Evolutionary conservation across 805 yeast genomes (phyloP), one percentile per base, ranked within the genome.

Genomic region (Starmerella stigmatis): DNA sequence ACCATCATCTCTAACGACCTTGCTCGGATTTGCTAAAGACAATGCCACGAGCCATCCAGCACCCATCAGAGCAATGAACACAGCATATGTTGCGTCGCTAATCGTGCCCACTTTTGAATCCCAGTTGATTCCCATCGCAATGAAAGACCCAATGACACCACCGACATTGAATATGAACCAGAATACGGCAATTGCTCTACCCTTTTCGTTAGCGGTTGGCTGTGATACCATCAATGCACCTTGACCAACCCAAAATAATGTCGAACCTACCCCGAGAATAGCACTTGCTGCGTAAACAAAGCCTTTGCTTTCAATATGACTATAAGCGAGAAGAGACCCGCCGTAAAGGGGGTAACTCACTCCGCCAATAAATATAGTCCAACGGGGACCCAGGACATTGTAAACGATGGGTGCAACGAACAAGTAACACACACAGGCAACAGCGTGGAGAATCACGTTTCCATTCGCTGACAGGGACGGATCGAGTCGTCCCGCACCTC

Each of bases 151-250:
- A 50, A 75, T 72, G 41, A 73, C 78, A 12, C 76, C 79, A 56
- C 81, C 81, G 51, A 74, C 61, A 62, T 75, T 75, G 66, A 75
- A 75, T 46, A 75, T 72, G 49, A 72, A 65, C 80, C 80, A 75
- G 57, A 74, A 75, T 15, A 71, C 59, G 67, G 72, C 72, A 44
- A 75, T 69, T 27, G 74, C 75, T 25, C 65, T 63, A 31, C 77
- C 80, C 60, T 74, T 74, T 15, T 50, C 63, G 36, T 60, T 53
- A 59, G 75, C 79, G 15, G 72, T 58, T 2, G 78, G 72, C 50
- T 76, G 75, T 15, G 75, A 64, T 64, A 74, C 68, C 55, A 74
- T 70, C 45, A 75, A 70, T 17, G 74, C 64, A 35, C 77, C 75
- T 54, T 74, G 78, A 25, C 78, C 77, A 23, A 76, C 73, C 80